A percentile compares a stretch with the other conserved stretches of the same genome.
Evolutionary conservation across 2,329 filamentous ascomycete genomes (phyloP).

Genomic region (Lecanicillium sp.): DNA sequence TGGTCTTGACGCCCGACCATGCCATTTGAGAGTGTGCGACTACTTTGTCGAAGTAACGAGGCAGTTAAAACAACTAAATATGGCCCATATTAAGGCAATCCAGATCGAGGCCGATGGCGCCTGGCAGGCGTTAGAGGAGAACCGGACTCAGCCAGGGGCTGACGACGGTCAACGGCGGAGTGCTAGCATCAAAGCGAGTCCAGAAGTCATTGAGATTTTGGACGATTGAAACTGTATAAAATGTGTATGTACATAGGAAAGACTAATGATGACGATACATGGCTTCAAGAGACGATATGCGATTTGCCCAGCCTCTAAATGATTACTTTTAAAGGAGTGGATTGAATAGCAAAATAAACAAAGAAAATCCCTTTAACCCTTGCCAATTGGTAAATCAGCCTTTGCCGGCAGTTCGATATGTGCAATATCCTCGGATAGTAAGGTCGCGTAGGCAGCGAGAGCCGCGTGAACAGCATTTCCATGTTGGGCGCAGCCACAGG

Average conservation of each 20-base stretch:
- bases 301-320: no score
- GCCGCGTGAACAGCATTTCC: no score
- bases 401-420: no score
- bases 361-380: no score
- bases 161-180: constrained; percentile 2
- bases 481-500: no score
- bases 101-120: constrained; percentile 20
- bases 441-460: no score
- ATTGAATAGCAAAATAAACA: no score
- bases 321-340: no score
- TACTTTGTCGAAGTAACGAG: constrained; percentile 60
- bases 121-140: constrained; percentile 25
- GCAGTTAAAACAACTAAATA: constrained; percentile 31
- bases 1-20: constrained; percentile 66
- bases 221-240: constrained; percentile 4
- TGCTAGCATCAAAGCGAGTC: not conserved
- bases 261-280: not conserved
- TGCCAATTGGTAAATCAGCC: no score
- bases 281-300: not conserved
- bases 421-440: no score
- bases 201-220: constrained; percentile 9
- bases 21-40: constrained; percentile 61
- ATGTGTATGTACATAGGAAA: no score
- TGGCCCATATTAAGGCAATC: constrained; percentile 21
- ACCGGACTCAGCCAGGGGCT: constrained; percentile 14